Evolutionary conservation across 345 rosid species (phyloP).

Genomic region (Eucalyptus cloeziana): DNA sequence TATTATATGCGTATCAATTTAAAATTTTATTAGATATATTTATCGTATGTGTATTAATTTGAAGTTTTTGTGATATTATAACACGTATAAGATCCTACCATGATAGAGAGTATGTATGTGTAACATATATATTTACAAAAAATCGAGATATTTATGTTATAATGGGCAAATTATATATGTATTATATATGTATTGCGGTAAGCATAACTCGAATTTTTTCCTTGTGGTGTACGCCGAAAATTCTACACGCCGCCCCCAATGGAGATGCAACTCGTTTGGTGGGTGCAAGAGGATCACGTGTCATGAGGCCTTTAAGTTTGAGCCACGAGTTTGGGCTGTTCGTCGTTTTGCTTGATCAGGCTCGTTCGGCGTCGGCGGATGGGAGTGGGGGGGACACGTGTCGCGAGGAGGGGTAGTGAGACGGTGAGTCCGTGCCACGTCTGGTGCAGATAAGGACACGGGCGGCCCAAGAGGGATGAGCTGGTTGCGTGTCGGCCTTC

Average conservation of each 20-base stretch:
- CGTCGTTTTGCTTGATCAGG: neutral
- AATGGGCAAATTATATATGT: no score
- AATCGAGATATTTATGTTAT: neutral
- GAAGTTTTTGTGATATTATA: no score
- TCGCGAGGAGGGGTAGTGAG: neutral
- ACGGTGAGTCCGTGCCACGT: neutral
- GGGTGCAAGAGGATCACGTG: neutral
- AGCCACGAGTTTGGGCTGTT: neutral
- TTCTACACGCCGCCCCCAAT: neutral
- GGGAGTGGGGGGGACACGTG: neutral
- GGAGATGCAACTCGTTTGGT: neutral
- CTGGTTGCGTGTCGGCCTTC: neutral
- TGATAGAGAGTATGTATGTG: no score
- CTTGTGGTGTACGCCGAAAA: neutral
- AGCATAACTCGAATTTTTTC: no score
- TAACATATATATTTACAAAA: no score
- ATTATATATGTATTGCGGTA: no score
- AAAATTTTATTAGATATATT: no score
- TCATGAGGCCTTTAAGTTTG: neutral
- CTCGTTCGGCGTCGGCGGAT: neutral
- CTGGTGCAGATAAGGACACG: neutral
- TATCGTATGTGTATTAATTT: no score
- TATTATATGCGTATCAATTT: no score
- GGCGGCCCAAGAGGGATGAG: neutral
- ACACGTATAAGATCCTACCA: no score